These are phyloP conservation scores for Lachnellula cervina DNA, from an alignment of 2,329 filamentous ascomycete species.

Conservation along the genomic window DNA sequence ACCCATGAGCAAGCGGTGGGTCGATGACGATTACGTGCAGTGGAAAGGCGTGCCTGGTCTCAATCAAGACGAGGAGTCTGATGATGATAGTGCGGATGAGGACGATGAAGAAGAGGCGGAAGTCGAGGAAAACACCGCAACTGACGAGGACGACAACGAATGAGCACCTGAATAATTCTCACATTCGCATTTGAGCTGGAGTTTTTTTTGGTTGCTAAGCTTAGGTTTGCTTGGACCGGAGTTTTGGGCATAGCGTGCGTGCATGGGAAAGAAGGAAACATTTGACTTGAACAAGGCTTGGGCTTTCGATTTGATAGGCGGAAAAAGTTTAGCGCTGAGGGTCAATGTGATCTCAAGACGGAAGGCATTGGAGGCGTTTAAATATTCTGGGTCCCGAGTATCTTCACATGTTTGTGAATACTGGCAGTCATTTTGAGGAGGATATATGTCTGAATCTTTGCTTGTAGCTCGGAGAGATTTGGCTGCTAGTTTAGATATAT, in stretches of 20 bases:
- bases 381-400: background rate
- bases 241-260: conserved; percentile 3
- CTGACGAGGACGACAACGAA: conserved; percentile 24
- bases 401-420: background rate
- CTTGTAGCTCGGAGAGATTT: no score
- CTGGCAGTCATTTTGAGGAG: background rate
- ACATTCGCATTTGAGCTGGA: background rate
- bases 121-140: conserved; percentile 23
- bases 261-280: background rate
- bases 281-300: background rate
- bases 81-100: conserved; percentile 42
- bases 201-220: background rate
- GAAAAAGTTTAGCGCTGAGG: conserved; percentile 11
- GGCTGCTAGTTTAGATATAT: no score
- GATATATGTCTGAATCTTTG: background rate
- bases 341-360: conserved; percentile 8
- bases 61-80: conserved; percentile 51
- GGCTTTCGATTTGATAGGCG: background rate
- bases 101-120: conserved; percentile 23
- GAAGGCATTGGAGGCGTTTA: conserved; percentile 14
- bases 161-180: conserved; percentile 4
- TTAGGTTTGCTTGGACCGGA: no score
- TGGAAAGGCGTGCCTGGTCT: conserved; percentile 74
- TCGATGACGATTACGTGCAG: conserved; percentile 76
- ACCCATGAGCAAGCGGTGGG: conserved; percentile 80